phyloP scores from a whole-genome alignment of 305 asterid species.

The Fraxinus paxiana region DNA sequence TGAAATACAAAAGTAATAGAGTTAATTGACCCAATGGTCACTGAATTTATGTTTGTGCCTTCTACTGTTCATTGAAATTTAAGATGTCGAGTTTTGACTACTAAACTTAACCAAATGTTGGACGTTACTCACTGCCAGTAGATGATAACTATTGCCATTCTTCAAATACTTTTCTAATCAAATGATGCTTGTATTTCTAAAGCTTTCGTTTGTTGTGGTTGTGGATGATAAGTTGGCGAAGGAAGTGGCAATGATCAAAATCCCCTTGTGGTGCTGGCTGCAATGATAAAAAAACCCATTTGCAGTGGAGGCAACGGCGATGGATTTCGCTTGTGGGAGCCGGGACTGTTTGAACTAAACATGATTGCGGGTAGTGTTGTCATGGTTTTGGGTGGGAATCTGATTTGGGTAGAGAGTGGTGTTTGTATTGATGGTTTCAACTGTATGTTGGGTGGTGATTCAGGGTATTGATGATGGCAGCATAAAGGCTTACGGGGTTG shows the following conservation, averaged over 20 bases:
- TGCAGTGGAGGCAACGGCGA: neutral
- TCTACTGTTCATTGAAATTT: too few species aligned
- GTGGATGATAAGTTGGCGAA: neutral
- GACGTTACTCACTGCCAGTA: too few species aligned
- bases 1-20: neutral
- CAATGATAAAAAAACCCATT: too few species aligned
- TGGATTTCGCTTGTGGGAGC: neutral
- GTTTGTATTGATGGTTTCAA: neutral
- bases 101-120: too few species aligned
- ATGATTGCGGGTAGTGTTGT: too few species aligned
- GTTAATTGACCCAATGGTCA: too few species aligned
- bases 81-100: too few species aligned
- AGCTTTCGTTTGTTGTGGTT: neutral
- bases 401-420: too few species aligned
- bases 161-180: neutral
- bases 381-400: neutral
- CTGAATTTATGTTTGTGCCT: too few species aligned
- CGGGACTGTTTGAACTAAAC: too few species aligned
- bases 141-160: neutral
- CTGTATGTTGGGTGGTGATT: neutral
- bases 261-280: neutral
- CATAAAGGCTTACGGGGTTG: neutral
- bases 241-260: neutral
- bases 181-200: neutral
- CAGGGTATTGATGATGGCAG: neutral